Percentiles rank a stretch among this genome's conserved stretches.
Conservation (phyloP, 306 rosid species). For the Rosa persica region DNA sequence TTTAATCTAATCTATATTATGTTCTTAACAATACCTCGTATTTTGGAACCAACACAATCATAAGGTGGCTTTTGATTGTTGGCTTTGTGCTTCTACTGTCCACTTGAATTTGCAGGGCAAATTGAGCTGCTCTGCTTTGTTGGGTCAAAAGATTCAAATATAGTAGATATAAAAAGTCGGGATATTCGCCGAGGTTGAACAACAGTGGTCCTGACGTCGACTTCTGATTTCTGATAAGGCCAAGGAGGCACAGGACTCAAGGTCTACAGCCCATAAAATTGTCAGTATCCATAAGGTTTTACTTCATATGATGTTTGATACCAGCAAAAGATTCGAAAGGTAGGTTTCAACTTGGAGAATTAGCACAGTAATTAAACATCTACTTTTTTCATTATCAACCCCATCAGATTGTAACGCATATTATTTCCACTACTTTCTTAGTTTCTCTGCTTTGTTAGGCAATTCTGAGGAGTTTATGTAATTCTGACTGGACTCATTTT, state of each 20-base stretch:
- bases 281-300: constrained; percentile 13
- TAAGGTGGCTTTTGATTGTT: background rate
- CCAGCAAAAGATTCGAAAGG: constrained; percentile 8
- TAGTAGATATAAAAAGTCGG: constrained; percentile 23
- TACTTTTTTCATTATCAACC: background rate
- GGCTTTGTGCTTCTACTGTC: background rate
- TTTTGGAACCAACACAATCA: constrained; percentile 9
- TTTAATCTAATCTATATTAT: background rate
- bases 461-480: background rate
- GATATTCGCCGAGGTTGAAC: constrained; percentile 25
- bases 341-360: constrained; percentile 5
- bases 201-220: constrained; percentile 24
- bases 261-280: constrained; percentile 11
- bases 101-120: background rate
- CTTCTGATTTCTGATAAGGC: constrained; percentile 12
- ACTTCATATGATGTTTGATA: constrained; percentile 11
- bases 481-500: background rate
- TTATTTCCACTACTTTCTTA: background rate
- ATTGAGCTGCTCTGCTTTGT: constrained; percentile 8
- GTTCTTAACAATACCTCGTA: background rate
- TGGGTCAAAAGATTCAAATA: constrained; percentile 35
- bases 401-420: background rate
- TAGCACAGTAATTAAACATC: background rate
- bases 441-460: background rate
- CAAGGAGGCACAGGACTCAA: constrained; percentile 4